Percentiles rank a stretch among this genome's conserved stretches.
Evolutionary conservation across 352 stramenopile genomes (phyloP).

Genomic region (Elongisporangium prolatum): DNA sequence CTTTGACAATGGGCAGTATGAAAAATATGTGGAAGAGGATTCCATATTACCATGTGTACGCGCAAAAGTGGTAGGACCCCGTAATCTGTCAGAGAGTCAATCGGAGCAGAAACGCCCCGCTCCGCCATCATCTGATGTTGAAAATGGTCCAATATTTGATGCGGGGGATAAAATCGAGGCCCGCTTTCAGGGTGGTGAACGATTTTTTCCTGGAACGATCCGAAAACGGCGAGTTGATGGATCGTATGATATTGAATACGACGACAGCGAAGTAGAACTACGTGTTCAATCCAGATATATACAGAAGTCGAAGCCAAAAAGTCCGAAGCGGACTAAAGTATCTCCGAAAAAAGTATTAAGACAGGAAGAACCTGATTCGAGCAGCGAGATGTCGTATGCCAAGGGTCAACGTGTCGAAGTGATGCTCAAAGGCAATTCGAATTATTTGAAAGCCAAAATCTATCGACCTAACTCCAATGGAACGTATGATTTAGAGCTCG

Average conservation of each 20-base stretch:
- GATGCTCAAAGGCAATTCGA: slow-evolving; percentile 34
- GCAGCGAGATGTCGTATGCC: slow-evolving; percentile 26
- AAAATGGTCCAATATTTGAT: slow-evolving; percentile 18
- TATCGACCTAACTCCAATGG: slow-evolving; percentile 40
- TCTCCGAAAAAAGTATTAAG: slow-evolving; percentile 7
- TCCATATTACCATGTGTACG: slow-evolving; percentile 36
- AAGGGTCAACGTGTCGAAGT: slow-evolving; percentile 61
- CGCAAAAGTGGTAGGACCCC: slow-evolving; percentile 25
- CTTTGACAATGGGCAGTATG: slow-evolving; percentile 50
- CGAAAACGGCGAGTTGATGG: slow-evolving; percentile 28
- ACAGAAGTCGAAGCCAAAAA: slow-evolving; percentile 28
- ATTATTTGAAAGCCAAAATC: slow-evolving; percentile 49
- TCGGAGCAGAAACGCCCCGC: slow-evolving; percentile 4
- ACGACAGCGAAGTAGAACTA: slow-evolving; percentile 59
- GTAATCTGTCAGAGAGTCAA: slow-evolving; percentile 10
- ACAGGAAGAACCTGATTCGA: slow-evolving; percentile 24
- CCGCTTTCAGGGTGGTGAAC: slow-evolving; percentile 28
- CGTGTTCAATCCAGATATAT: slow-evolving; percentile 45
- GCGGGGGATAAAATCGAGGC: slow-evolving; percentile 43
- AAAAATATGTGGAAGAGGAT: slow-evolving; percentile 50
- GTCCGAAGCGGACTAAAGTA: slow-evolving; percentile 15
- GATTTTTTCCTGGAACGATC: slow-evolving; percentile 42
- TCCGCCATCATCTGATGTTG: slow-evolving; percentile 14
- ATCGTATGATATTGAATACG: slow-evolving; percentile 48
- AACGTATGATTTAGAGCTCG: slow-evolving; percentile 62